Evolutionary conservation across 176 grass and related monocot genomes (phyloP).

Genomic region (Aegilops longissima): DNA sequence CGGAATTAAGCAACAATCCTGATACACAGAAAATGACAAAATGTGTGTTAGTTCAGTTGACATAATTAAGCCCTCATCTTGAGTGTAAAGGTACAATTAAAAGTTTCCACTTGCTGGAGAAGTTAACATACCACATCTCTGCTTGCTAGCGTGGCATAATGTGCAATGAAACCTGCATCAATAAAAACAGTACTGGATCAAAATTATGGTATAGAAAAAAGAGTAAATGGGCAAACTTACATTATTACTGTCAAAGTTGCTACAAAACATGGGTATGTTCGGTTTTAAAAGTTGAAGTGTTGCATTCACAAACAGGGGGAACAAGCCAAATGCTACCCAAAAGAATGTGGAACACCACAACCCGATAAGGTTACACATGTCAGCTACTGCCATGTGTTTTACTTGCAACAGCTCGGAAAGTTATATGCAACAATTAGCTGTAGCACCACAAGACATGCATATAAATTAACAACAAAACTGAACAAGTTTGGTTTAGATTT

Average conservation of each 20-base stretch:
- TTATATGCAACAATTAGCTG: too few relatives aligned
- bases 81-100: not conserved
- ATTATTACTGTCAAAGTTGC: not conserved
- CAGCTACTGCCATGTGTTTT: conserved; percentile 10
- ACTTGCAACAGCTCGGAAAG: not conserved
- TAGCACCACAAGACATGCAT: conserved; percentile 5
- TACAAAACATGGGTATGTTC: not conserved
- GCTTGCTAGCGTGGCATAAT: conserved; percentile 97
- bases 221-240: too few relatives aligned
- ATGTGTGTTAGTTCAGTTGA: conserved; percentile 7
- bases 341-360: not conserved
- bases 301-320: not conserved
- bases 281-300: not conserved
- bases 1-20: conserved; percentile 96
- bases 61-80: not conserved
- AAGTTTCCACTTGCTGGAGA: conserved; percentile 6
- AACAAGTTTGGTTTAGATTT: not conserved
- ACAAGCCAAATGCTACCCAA: not conserved
- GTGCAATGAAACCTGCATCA: conserved; percentile 86
- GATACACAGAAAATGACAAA: conserved; percentile 17
- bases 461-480: not conserved
- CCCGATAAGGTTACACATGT: not conserved
- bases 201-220: not conserved
- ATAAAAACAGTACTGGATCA: not conserved
- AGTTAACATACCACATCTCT: conserved; percentile 86